Base-by-base conservation (phyloP, 129 eudicot species). In the Logfia minima region DNA sequence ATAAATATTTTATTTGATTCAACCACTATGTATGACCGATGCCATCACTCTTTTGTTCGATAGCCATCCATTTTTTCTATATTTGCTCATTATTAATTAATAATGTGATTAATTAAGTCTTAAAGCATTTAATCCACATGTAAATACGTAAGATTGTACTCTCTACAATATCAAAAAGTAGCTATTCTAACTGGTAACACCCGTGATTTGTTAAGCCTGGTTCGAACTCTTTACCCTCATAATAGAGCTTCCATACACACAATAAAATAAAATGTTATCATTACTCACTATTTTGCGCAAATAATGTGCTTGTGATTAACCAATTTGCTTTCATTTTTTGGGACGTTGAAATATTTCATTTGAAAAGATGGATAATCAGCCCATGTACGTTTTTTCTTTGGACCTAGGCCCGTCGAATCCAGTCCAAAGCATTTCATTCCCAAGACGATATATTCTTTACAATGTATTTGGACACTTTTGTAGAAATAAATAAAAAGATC, bases 21-120 rank as follows among this genome's bases (percentile, higher is more conserved):
- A 69, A 69, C 74, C 74, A 69, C 60, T 69, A 9, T 41, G 4
- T 26, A 28, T 29, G 68, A 63, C 68, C 6, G 19, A 62, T n/a
- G 3, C 39, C 68, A 4, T 63, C 39, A 63, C 64, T 21, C 64
- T 62, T 8, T 62, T 26, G 5, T 24, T 62, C 29, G 6, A 62
- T 11, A 22, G 14, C 48, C 48, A 39, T 9, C 48, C 48, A 1
- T 39, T 8, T 8, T 35, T 11, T 60, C 26, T 3, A 2, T 59
- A n/a, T 59, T 8, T 22, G 7, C 66, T 24, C 11, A 18, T 60
- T 55, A 5, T 17, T 18, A 18, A 5, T 17, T 18, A 18, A 55
- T 5, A 9, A 55, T 35, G 41, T 6, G 41, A 35, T 35, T 35
- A 35, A 35, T 35, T 35, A 35, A 35, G 2, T 6, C 41, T 35